Conservation (phyloP, 2,329 filamentous ascomycete species). For the Nannizzia gypsea region DNA sequence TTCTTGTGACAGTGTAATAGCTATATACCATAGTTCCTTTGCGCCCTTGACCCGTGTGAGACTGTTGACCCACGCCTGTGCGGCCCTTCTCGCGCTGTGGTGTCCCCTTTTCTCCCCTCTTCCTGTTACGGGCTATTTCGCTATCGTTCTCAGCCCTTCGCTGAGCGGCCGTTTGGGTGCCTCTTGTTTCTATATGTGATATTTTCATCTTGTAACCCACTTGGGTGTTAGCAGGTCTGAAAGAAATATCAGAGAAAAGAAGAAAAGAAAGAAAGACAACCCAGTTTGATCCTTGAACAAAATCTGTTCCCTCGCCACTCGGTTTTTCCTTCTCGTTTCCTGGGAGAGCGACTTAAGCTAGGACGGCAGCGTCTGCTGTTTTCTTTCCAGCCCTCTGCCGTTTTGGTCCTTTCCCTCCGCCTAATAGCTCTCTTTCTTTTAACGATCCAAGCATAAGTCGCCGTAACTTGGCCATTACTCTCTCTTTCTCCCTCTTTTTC, state of each 20-base stretch:
- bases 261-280: not conserved
- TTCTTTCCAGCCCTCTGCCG: not conserved
- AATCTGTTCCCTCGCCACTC: slow-evolving; percentile 1
- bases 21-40: not conserved
- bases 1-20: not conserved
- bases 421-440: not conserved
- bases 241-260: not conserved
- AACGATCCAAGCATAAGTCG: not conserved
- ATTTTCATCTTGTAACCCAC: slow-evolving; percentile 5
- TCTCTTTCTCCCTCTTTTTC: not conserved
- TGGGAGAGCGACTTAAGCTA: not conserved
- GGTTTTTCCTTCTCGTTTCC: not conserved
- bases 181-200: slow-evolving; percentile 4
- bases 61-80: not conserved
- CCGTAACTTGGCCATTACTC: not conserved
- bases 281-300: slow-evolving; percentile 3
- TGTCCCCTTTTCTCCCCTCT: not conserved
- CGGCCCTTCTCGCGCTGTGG: not conserved
- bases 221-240: slow-evolving; percentile 1
- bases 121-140: not conserved
- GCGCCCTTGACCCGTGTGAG: not conserved
- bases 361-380: not conserved
- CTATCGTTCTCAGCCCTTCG: not conserved
- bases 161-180: not conserved
- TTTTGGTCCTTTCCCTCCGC: not conserved